Conservation (phyloP, 2,329 filamentous ascomycete genomes). For the Tolypocladium guangdongense region DNA sequence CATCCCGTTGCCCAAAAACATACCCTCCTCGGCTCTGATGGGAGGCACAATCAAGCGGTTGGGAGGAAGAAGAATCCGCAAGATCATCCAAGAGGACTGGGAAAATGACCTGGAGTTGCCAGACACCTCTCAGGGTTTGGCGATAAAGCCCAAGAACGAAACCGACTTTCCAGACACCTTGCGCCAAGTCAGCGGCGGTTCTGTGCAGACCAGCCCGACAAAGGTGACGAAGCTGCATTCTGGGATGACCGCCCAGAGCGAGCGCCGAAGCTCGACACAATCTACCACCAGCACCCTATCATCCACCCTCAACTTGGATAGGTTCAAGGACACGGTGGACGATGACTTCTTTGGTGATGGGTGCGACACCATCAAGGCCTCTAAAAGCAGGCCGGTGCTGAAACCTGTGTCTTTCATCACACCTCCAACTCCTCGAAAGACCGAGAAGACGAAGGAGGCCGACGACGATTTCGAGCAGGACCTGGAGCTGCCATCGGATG, state of each 20-base stretch:
- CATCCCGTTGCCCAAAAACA: conserved; percentile 78
- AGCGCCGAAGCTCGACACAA: conserved; percentile 19
- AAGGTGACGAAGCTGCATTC: conserved; percentile 22
- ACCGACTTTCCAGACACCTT: conserved; percentile 56
- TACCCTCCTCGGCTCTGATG: conserved; percentile 79
- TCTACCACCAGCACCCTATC: conserved; percentile 24
- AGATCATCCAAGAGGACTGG: conserved; percentile 70
- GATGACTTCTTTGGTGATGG: conserved; percentile 55
- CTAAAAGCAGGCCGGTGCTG: conserved; percentile 43
- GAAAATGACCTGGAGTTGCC: conserved; percentile 67
- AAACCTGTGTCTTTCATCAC: conserved; percentile 44
- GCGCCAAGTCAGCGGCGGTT: conserved; percentile 51
- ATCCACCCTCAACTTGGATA: conserved; percentile 47
- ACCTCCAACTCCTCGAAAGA: conserved; percentile 43
- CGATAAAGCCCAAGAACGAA: conserved; percentile 53
- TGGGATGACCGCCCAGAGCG: conserved; percentile 11
- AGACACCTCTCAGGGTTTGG: conserved; percentile 43
- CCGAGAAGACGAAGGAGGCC: conserved; percentile 18
- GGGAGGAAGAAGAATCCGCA: conserved; percentile 62
- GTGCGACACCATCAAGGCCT: conserved; percentile 55
- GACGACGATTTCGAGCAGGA: conserved; percentile 64
- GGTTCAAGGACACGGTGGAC: conserved; percentile 52
- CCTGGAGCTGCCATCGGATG: conserved; percentile 58
- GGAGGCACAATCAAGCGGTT: conserved; percentile 90
- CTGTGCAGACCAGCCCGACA: conserved; percentile 40